Base-by-base conservation (phyloP, 176 grass and related monocot genomes). In the Aegilops bicornis region DNA sequence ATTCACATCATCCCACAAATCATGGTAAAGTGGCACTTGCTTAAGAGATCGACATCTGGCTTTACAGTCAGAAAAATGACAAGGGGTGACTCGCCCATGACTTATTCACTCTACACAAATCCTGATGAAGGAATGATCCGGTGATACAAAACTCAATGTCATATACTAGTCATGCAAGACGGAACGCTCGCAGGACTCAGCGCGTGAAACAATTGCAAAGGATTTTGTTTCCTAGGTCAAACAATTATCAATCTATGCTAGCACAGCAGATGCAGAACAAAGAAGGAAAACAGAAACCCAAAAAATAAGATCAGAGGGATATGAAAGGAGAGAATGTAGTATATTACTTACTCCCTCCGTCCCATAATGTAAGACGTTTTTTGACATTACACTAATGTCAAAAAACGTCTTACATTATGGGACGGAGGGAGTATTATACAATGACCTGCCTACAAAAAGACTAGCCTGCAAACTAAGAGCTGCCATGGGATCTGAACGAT, bases 401-500 rank as follows among this genome's bases (percentile, higher is more conserved):
- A 27, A 27, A 27, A 27, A 27, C 27, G 27, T 27, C 27, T 27
- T 27, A 27, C 27, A 27, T 27, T 27, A 27, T 27, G 27, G 27
- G 27, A 27, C 27, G 27, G 27, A 27, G 27, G 27, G 27, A 27
- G 27, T 27, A 87, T 91, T 89, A 76, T 91, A 93, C 93, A 92
- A 56, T n/a, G 64, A 50, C 12, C 72, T 89, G 58, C 69, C 78
- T 89, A 89, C 40, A 84, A 83, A 1, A 52, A 10, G 47, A 56
- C 94, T 69, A 84, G 82, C 35, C 1, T 92, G 76, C n/a, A 65
- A 22, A 64, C 89, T 89, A 87, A 43, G 87, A 89, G 73, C 92
- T 94, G 30, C 91, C 71, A 43, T 89, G 84, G 15, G 90, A 94
- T 92, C 80, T 91, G 58, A 92, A 69, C 11, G 93, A 98, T 12